phyloP scores from a whole-genome alignment of 345 rosid genomes.

The Rhodamnia argentea region DNA sequence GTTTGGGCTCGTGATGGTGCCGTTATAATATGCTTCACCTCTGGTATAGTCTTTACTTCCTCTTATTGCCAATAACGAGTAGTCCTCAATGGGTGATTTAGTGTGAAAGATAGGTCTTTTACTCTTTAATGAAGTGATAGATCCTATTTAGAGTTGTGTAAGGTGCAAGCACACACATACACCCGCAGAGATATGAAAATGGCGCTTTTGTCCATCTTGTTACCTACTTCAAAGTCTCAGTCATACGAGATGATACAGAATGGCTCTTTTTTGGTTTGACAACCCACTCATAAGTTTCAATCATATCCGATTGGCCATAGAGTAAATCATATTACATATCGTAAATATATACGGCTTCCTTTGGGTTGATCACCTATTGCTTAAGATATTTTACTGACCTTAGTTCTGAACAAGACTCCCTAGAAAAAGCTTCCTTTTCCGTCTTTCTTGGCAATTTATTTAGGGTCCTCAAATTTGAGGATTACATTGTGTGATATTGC shows the following conservation, averaged over 20 bases:
- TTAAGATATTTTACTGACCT: neutral
- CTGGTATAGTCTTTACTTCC: conserved; percentile 28
- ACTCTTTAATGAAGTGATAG: neutral
- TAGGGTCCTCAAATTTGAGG: neutral
- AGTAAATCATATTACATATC: neutral
- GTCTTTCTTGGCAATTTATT: neutral
- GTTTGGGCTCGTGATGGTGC: conserved; percentile 69
- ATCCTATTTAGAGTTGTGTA: neutral
- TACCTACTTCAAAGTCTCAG: neutral
- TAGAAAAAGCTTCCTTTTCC: neutral
- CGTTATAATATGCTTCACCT: conserved; percentile 74
- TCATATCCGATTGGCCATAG: neutral
- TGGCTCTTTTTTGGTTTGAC: neutral
- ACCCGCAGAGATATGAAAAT: neutral
- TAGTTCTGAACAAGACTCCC: neutral
- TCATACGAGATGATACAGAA: neutral
- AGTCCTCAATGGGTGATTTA: neutral
- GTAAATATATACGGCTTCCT: neutral
- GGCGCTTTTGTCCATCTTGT: neutral
- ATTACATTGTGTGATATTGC: neutral
- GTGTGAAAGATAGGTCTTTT: neutral
- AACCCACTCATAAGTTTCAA: neutral
- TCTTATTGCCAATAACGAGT: neutral
- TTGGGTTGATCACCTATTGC: neutral
- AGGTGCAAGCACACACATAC: neutral